Base-by-base conservation (phyloP, 805 yeast genomes). In the Scheffersomyces coipomensis region DNA sequence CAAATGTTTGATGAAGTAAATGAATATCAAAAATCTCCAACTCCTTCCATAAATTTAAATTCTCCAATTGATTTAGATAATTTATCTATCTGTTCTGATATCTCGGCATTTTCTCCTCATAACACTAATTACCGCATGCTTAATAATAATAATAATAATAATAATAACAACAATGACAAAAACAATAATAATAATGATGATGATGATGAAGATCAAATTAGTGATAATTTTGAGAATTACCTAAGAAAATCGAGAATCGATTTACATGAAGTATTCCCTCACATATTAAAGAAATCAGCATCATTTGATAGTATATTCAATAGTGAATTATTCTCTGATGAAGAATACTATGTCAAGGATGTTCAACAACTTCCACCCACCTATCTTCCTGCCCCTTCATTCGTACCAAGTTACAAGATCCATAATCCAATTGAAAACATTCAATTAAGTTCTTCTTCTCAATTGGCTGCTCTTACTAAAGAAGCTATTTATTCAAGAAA, bases 391-490 rank as follows among this genome's bases (percentile, higher is more conserved):
- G 19, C 17, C 27, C 39, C 31, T n/a, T 8, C 25, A 19, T 11
- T n/a, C 5, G 8, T 16, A 7, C 29, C 21, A 18, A 21, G 29
- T 15, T 17, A 21, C 27, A 58, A 58, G 37, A 67, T 67, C 45
- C 71, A 67, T 39, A 68, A 68, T 42, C 73, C 73, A 0, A 60
- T 58, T 9, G 61, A 55, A 15, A 56, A 46, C 31, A 53, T 64
- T 13, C 51, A 51, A 16, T 37, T 48, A 7, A 36, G 37, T 13
- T 33, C 51, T 4, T 31, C 45, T 3, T 36, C 49, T 6, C 46
- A 49, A 26, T 30, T 42, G 4, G 52, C 50, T 3, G 38, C 53
- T 13, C 64, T 71, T n/a, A 64, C 69, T 2, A 53, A 64, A 11
- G 69, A 63, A 37, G 46, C 61, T 11, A 53, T 60, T 7, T 56